Percentiles rank a stretch among this genome's conserved stretches.
Conservation (phyloP, 1,284 basidiomycete species). For the Rhodotorula sp. region DNA sequence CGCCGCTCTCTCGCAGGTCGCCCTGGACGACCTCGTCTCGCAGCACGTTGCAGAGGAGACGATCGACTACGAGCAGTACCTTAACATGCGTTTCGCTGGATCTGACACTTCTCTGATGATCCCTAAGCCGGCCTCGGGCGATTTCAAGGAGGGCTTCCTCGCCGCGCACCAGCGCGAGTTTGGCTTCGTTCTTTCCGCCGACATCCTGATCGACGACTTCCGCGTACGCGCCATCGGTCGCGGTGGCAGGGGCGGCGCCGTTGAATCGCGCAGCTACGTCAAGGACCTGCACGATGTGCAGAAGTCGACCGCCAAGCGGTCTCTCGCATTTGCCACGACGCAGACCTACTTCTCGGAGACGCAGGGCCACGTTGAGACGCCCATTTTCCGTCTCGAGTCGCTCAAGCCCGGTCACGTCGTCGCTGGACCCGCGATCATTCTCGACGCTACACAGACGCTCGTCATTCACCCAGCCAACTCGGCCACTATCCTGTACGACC, state of each 20-base stretch:
- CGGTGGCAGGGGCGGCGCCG: constrained; percentile 67
- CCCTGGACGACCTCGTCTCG: constrained; percentile 11
- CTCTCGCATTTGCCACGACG: constrained; percentile 1
- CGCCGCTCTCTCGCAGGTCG: neutral
- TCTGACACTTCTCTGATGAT: constrained; percentile 52
- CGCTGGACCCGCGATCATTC: constrained; percentile 80
- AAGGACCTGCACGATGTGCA: constrained; percentile 54
- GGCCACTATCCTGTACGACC: constrained; percentile 66
- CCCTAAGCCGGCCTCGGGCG: constrained; percentile 4
- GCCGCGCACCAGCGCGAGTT: constrained; percentile 58
- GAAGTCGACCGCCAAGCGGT: constrained; percentile 11
- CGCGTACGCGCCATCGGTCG: constrained; percentile 79
- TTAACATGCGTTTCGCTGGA: constrained; percentile 27
- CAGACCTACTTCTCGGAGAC: constrained; percentile 21
- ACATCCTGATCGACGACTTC: constrained; percentile 84
- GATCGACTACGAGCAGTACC: constrained; percentile 19
- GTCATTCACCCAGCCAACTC: constrained; percentile 70
- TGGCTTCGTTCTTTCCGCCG: constrained; percentile 77
- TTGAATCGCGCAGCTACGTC: constrained; percentile 73
- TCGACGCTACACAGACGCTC: constrained; percentile 90
- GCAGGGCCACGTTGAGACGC: constrained; percentile 6
- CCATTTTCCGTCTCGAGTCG: constrained; percentile 18
- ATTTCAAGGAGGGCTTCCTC: constrained; percentile 61
- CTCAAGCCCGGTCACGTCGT: constrained; percentile 70
- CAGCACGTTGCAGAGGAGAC: constrained; percentile 4